Base-by-base conservation (phyloP, 805 yeast species). In the Metschnikowia corniflorae region DNA sequence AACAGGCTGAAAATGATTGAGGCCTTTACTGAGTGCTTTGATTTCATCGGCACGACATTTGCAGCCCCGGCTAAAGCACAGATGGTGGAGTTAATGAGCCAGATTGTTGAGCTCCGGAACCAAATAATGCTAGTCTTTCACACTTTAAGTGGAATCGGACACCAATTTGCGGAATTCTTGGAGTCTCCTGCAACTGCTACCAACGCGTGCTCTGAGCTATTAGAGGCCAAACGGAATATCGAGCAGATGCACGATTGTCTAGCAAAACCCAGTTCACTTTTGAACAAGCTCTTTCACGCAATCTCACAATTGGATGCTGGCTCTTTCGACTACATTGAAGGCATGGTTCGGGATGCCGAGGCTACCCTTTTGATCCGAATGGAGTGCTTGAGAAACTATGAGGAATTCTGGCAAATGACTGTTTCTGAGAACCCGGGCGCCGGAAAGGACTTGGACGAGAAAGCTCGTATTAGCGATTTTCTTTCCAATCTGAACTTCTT, bases 81-180 rank as follows among this genome's bases (percentile, higher is more conserved):
- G 29, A 17, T 35, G 10, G 6, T 25, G 3, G 33, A 35, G 7
- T 24, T 29, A 23, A 21, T 18, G n/a, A 24, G 15, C 8, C 16
- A 9, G 9, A 15, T 29, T 9, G 9, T 5, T 14, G n/a, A 14
- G 4, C 7, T 29, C 9, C n/a, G 27, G 16, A 24, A 22, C 15
- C 29, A 29, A 4, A 16, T 18, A 3, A 16, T 24, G n/a, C 21
- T 13, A 18, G n/a, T 29, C 5, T 29, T 35, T 18, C 25, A 28
- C 19, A 7, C 13, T 14, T 21, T 29, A 25, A 24, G 7, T 7
- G 32, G 33, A 1, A 20, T 19, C 5, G 33, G 29, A 3, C 25
- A 29, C 25, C 29, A 35, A 13, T 35, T 21, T 21, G 31, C 33
- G 20, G 27, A 12, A 7, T 14, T 35, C 22, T 29, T 35, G 14